Evolutionary conservation across 805 yeast species (phyloP).

Genomic region (Maudiozyma pseudohumilis): DNA sequence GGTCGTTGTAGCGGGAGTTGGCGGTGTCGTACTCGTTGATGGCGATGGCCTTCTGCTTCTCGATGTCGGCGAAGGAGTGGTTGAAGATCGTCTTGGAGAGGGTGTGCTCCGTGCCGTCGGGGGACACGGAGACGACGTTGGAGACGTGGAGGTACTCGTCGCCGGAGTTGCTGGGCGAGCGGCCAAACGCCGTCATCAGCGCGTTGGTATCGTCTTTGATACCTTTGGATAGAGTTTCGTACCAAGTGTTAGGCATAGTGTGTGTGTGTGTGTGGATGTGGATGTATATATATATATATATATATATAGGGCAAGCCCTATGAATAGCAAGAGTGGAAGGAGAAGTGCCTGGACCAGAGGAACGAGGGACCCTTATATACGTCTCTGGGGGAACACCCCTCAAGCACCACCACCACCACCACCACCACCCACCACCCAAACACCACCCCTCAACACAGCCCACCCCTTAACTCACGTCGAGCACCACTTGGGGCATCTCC

Average conservation of each 20-base stretch:
- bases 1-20: conserved; percentile 19
- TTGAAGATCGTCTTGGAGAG: conserved; percentile 17
- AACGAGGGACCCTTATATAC: too few species aligned
- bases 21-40: conserved; percentile 23
- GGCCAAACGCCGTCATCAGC: background rate
- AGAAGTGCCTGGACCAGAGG: too few species aligned
- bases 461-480: too few species aligned
- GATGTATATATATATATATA: background rate
- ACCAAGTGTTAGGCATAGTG: conserved; percentile 2
- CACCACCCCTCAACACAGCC: too few species aligned
- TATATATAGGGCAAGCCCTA: background rate
- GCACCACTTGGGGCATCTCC: too few species aligned
- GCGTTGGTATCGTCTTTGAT: conserved; percentile 11
- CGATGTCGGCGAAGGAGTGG: conserved; percentile 23
- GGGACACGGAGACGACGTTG: background rate
- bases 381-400: too few species aligned
- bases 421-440: too few species aligned
- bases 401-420: too few species aligned
- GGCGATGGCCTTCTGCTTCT: conserved; percentile 22
- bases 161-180: background rate
- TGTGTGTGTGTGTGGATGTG: background rate
- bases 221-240: conserved; percentile 7
- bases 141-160: too few species aligned
- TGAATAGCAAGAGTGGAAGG: too few species aligned
- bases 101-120: background rate